Base-by-base conservation (phyloP, 2,329 filamentous ascomycete genomes). In the Venturia asperata region DNA sequence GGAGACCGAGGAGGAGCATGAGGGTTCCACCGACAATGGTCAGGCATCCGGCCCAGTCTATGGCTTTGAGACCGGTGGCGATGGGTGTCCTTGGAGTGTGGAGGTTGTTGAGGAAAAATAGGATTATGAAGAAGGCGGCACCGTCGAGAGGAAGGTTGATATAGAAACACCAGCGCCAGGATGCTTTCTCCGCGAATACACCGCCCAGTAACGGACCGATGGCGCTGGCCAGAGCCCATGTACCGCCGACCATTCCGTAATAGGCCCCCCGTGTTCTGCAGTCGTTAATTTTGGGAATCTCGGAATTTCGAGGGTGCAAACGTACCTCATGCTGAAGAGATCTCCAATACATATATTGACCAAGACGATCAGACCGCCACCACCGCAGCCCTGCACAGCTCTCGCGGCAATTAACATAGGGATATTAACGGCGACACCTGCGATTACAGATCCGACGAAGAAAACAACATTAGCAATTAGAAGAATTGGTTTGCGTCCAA, bases 1-100 rank as follows among this genome's bases (percentile, higher is more conserved):
- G 88, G 13, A 96, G 83, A 0, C 91, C 92, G 52, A 96, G 85
- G 4, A 96, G 84, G 68, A 96, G 81, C 90, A 96, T 93, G 24
- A 95, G 80, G 0, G 90, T 92, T 24, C 88, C 90, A 52, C 88
- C 89, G 30, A 92, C 83, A 72, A 95, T 85, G 39, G 83, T 77
- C 13, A 88, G 64, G 1, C 83, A 85, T 0, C 89, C 89, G 6
- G 83, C 69, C 85, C 85, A 88, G 73, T 87, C 85, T 67, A 88
- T 85, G 0, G 84, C 84, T 67, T 83, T 83, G 10, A 90, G 75
- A 0, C 88, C 88, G 47, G 83, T 77, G 66, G 78, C 75, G 2
- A 90, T 73, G 0, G 86, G 83, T 0, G 87, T 90, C 43, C 80
- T 81, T 0, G 88, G 87, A 3, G 84, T 87, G 63, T 88, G 82